These are phyloP conservation scores for Auricularia cornea DNA, from an alignment of 768 basidiomycete genomes.

Conservation along the genomic window DNA sequence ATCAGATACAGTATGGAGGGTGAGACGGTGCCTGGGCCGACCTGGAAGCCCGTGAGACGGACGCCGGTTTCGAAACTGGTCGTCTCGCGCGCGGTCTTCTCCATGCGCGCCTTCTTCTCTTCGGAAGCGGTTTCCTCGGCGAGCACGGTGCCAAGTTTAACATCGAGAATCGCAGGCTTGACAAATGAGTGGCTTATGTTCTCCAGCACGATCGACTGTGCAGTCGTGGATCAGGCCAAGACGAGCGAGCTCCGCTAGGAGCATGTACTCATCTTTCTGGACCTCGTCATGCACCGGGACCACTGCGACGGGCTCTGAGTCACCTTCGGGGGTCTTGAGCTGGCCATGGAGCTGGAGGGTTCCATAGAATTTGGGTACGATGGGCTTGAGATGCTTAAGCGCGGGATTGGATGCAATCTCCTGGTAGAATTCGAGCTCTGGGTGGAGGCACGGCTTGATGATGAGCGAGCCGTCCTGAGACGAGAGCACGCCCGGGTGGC, in stretches of 20 bases:
- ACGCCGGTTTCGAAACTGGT: slow-evolving; percentile 74
- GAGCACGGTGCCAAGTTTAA: slow-evolving; percentile 89
- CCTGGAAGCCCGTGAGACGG: slow-evolving; percentile 86
- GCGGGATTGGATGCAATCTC: slow-evolving; percentile 30
- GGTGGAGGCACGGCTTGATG: slow-evolving; percentile 62
- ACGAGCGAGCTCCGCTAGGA: not conserved
- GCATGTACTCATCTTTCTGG: slow-evolving; percentile 40
- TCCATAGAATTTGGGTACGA: slow-evolving; percentile 72
- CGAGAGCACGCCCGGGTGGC: slow-evolving; percentile 65
- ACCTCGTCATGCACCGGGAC: slow-evolving; percentile 16
- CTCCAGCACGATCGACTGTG: slow-evolving; percentile 74
- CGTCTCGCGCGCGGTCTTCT: slow-evolving; percentile 53
- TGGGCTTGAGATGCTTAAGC: slow-evolving; percentile 27
- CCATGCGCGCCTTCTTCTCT: slow-evolving; percentile 77
- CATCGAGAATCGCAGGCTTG: slow-evolving; percentile 81
- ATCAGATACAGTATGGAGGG: not conserved
- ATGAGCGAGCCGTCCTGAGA: slow-evolving; percentile 70
- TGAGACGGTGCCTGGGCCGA: slow-evolving; percentile 25
- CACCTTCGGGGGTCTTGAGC: slow-evolving; percentile 25
- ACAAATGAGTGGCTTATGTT: slow-evolving; percentile 67
- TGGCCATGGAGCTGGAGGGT: slow-evolving; percentile 66
- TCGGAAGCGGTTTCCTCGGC: slow-evolving; percentile 54
- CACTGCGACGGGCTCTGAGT: slow-evolving; percentile 15
- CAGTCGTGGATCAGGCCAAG: not conserved
- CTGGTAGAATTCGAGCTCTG: slow-evolving; percentile 69